These are phyloP conservation scores for Zymoseptoria tritici DNA, from an alignment of 2,329 filamentous ascomycete species.

Conservation along the genomic window DNA sequence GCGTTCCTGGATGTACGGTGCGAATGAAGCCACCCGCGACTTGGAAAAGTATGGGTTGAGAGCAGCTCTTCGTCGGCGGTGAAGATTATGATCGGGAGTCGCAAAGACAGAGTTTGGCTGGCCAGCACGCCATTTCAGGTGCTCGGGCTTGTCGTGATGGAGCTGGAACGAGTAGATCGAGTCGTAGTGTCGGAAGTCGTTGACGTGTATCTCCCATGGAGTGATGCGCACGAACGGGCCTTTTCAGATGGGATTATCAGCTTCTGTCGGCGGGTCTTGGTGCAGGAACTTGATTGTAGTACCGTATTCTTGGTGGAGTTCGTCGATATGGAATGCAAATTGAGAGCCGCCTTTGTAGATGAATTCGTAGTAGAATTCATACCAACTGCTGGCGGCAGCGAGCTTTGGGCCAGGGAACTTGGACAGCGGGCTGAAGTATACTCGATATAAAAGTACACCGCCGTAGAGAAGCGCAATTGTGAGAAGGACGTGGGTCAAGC, in stretches of 20 bases:
- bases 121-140: conserved; percentile 1
- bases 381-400: conserved; percentile 14
- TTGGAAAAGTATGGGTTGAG: conserved; percentile 11
- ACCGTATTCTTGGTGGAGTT: conserved; percentile 25
- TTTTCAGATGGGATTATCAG: conserved; percentile 2
- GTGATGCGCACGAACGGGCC: conserved; percentile 13
- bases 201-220: conserved; percentile 5
- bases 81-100: conserved; percentile 8
- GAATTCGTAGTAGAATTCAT: conserved; percentile 27
- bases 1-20: neutral
- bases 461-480: conserved; percentile 4
- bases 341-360: conserved; percentile 15
- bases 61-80: conserved; percentile 4
- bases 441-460: conserved; percentile 3
- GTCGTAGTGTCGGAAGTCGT: conserved; percentile 2
- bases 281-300: neutral
- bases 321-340: conserved; percentile 21
- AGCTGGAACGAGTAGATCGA: conserved; percentile 1
- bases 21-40: neutral
- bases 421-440: conserved; percentile 11
- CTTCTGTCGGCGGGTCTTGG: neutral
- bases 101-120: conserved; percentile 11
- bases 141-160: neutral
- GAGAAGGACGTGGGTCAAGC: neutral
- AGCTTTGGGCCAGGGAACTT: conserved; percentile 9